These are phyloP conservation scores for Neopestalotiopsis clavispora DNA, from an alignment of 2,329 filamentous ascomycete species.

Conservation along the genomic window DNA sequence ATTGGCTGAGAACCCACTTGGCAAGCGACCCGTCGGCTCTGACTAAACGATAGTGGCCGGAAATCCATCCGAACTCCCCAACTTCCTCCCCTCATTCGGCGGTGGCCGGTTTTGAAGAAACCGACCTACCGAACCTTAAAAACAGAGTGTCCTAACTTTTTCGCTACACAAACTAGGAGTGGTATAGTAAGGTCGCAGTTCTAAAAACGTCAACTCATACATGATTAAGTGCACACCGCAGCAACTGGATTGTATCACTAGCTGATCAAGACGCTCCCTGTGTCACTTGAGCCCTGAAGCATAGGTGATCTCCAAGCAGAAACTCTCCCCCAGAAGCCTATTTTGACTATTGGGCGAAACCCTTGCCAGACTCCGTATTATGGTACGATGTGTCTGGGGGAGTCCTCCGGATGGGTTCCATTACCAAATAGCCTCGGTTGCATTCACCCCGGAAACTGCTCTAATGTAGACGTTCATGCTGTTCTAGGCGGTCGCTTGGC, in stretches of 20 bases:
- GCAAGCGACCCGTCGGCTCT: background rate
- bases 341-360: conserved; percentile 2
- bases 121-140: conserved; percentile 3
- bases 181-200: background rate
- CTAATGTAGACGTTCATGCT: conserved; percentile 3
- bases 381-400: conserved; percentile 11
- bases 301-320: background rate
- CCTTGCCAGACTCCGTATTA: conserved; percentile 3
- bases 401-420: conserved; percentile 1
- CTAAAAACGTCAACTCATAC: background rate
- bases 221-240: background rate
- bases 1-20: conserved; percentile 6
- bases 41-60: conserved; percentile 2
- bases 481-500: conserved; percentile 3
- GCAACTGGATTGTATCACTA: background rate
- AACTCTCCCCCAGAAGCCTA: conserved; percentile 3
- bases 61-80: conserved; percentile 9
- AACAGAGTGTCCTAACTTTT: background rate
- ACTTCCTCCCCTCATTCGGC: background rate
- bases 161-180: conserved; percentile 4
- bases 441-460: background rate
- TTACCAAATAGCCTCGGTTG: background rate
- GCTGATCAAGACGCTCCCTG: background rate
- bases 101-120: conserved; percentile 5
- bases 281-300: background rate